Conservation (phyloP, 148 eudicot species). For the Fagopyrum tataricum region DNA sequence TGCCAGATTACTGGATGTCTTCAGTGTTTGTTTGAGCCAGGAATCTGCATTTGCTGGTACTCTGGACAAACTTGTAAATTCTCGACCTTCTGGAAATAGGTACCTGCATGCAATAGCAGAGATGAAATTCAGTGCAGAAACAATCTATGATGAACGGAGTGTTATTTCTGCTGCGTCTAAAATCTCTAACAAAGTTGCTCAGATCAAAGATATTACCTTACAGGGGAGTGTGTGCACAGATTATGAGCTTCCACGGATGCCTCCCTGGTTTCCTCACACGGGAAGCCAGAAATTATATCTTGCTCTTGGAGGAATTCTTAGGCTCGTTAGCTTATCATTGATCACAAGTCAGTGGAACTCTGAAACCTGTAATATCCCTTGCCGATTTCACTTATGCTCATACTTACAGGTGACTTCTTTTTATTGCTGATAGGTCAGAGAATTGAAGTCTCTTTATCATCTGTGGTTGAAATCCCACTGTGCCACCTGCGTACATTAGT, state of each 20-base stretch:
- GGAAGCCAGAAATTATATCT: conserved; percentile 71
- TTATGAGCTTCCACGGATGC: conserved; percentile 76
- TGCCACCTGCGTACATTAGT: conserved; percentile 61
- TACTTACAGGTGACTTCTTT: conserved; percentile 12
- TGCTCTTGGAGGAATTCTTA: conserved; percentile 69
- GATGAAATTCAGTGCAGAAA: conserved; percentile 38
- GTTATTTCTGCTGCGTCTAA: conserved; percentile 28
- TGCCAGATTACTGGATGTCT: conserved; percentile 68
- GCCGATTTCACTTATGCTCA: conserved; percentile 13
- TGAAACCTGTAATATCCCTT: conserved; percentile 1
- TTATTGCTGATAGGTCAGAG: conserved; percentile 38
- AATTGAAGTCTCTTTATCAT: conserved; percentile 53
- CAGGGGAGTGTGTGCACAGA: conserved; percentile 26
- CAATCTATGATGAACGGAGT: conserved; percentile 18
- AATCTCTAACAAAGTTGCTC: conserved; percentile 18
- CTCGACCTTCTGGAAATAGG: conserved; percentile 54
- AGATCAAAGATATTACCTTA: conserved; percentile 25
- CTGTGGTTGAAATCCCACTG: conserved; percentile 65
- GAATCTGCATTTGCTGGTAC: conserved; percentile 85
- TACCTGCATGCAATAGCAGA: conserved; percentile 81
- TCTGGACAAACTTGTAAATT: conserved; percentile 52
- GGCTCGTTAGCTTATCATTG: conserved; percentile 69
- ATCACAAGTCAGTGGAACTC: conserved; percentile 46
- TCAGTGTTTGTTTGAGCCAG: conserved; percentile 75
- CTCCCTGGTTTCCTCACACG: conserved; percentile 80